Evolutionary conservation across 192 early-diverging fungal genomes (phyloP).

Genomic region (Backusella australiensis): DNA sequence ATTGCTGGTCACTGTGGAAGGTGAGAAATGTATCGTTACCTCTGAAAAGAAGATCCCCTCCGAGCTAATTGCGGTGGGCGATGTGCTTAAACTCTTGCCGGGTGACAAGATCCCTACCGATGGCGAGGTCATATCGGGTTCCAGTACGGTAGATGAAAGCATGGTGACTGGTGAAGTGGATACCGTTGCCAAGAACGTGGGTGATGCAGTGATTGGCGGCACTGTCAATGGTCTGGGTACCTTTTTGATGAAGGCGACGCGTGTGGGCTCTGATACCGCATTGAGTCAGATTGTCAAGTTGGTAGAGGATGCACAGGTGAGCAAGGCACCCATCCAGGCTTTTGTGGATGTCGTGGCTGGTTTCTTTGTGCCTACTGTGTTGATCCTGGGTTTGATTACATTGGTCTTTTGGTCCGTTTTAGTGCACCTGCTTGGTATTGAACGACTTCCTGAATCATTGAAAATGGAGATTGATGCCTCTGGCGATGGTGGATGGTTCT

Average conservation of each 20-base stretch:
- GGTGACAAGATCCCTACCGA: constrained; percentile 94
- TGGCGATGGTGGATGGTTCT: constrained; percentile 63
- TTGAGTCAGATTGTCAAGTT: constrained; percentile 90
- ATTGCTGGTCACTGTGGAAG: constrained; percentile 42
- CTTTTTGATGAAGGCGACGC: constrained; percentile 78
- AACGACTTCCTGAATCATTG: constrained; percentile 23
- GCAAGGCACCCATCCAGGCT: constrained; percentile 94
- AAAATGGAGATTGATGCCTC: constrained; percentile 44
- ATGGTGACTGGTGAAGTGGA: constrained; percentile 93
- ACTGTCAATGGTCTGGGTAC: constrained; percentile 91
- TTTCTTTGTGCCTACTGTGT: constrained; percentile 89
- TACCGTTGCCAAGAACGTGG: constrained; percentile 67
- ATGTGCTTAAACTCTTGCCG: constrained; percentile 85
- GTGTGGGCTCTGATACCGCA: constrained; percentile 89
- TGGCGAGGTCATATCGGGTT: constrained; percentile 72
- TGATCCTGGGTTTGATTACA: constrained; percentile 68
- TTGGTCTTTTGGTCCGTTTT: constrained; percentile 73
- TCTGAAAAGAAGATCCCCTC: constrained; percentile 76
- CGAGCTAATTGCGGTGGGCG: constrained; percentile 83
- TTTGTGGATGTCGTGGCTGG: constrained; percentile 86
- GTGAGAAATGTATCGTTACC: constrained; percentile 36
- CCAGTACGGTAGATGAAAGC: constrained; percentile 89
- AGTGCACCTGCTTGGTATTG: constrained; percentile 30
- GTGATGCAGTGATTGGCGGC: constrained; percentile 82
- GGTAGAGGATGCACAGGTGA: constrained; percentile 91